A percentile compares a stretch with the other conserved stretches of the same genome.
phyloP scores from a whole-genome alignment of 1,284 basidiomycete species.

The Irpex sp. region DNA sequence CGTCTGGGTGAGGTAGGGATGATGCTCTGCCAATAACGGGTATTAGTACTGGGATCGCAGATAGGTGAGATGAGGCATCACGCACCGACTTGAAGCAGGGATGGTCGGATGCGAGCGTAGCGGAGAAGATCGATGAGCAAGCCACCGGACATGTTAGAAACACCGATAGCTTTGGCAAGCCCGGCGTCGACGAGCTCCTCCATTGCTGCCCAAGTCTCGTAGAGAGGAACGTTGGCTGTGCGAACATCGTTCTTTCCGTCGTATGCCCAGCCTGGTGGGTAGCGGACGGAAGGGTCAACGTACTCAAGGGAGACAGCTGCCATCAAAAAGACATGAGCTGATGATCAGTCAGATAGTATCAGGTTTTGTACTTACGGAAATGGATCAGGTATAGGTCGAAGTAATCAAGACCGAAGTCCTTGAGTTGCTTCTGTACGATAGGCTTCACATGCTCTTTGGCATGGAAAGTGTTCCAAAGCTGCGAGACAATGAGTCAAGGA shows the following conservation, averaged over 20 bases:
- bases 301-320: conserved; percentile 21
- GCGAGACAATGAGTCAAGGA: neutral
- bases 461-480: conserved; percentile 24
- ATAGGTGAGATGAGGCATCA: neutral
- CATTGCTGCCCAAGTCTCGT: conserved; percentile 23
- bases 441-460: conserved; percentile 19
- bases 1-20: conserved; percentile 20
- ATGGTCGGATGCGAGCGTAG: conserved; percentile 21
- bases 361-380: conserved; percentile 18
- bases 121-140: conserved; percentile 22
- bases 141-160: conserved; percentile 21
- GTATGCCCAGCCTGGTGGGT: conserved; percentile 21
- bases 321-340: neutral
- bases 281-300: conserved; percentile 18
- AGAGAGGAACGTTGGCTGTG: conserved; percentile 18
- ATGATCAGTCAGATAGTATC: neutral
- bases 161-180: conserved; percentile 19
- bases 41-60: neutral
- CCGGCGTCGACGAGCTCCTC: conserved; percentile 22
- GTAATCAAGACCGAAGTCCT: conserved; percentile 23
- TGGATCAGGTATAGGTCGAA: conserved; percentile 23
- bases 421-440: conserved; percentile 18
- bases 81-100: conserved; percentile 22
- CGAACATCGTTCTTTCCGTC: conserved; percentile 21
- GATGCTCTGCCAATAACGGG: conserved; percentile 15